phyloP scores from a whole-genome alignment of 2,329 filamentous ascomycete genomes.

The Talaromyces funiculosus region DNA sequence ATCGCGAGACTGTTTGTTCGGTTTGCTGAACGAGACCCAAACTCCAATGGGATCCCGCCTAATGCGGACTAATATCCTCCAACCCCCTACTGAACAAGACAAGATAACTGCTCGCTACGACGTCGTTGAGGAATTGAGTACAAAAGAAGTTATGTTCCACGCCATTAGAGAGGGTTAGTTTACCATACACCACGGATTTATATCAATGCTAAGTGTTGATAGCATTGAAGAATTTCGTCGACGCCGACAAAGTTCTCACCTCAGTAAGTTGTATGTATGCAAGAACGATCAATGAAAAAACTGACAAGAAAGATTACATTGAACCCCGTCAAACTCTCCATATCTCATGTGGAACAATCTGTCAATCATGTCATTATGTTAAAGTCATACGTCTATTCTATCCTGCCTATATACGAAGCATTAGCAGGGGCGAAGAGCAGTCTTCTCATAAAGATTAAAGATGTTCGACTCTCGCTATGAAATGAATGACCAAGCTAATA shows the following conservation, averaged over 20 bases:
- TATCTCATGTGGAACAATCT: slow-evolving; percentile 68
- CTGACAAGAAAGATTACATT: slow-evolving; percentile 60
- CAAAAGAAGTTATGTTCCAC: slow-evolving; percentile 79
- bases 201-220: slow-evolving; percentile 11
- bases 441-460: slow-evolving; percentile 62
- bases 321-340: slow-evolving; percentile 59
- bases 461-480: slow-evolving; percentile 34
- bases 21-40: slow-evolving; percentile 73
- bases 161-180: slow-evolving; percentile 61
- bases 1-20: slow-evolving; percentile 77
- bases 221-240: slow-evolving; percentile 69
- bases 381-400: slow-evolving; percentile 69
- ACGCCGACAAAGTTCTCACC: slow-evolving; percentile 74
- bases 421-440: slow-evolving; percentile 59
- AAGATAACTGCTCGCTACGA: slow-evolving; percentile 71
- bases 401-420: slow-evolving; percentile 63
- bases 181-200: too few species aligned
- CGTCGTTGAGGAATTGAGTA: slow-evolving; percentile 74
- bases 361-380: slow-evolving; percentile 83
- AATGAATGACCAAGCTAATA: background rate
- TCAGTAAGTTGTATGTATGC: slow-evolving; percentile 46
- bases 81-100: slow-evolving; percentile 69
- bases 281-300: background rate
- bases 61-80: slow-evolving; percentile 77
- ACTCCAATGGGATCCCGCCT: slow-evolving; percentile 87